Base-by-base conservation (phyloP, 257 asterid genomes). In the Forsythia viridissima region DNA sequence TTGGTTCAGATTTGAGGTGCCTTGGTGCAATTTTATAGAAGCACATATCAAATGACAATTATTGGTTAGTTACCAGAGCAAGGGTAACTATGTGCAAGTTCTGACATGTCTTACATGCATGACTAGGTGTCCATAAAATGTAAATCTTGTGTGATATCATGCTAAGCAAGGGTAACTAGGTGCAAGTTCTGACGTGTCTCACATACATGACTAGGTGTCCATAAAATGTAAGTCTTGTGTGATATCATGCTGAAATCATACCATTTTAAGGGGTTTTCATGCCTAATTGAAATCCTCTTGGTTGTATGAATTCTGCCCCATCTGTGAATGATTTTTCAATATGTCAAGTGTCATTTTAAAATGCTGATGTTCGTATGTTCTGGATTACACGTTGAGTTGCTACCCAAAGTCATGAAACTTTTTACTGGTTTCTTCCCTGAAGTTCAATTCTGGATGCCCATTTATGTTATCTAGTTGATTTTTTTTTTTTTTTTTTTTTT, bases 271-370 rank as follows among this genome's bases (percentile, higher is more conserved):
- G 70, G 39, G 24, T 24, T 63, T 8, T 3, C 3, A 13, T 10
- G 40, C 15, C 6, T 8, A 21, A 21, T 24, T 61, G 69, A 30
- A 61, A 21, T 61, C 37, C 70, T 9, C 37, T 24, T 63, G 9
- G 9, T 57, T 57, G 66, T 6, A 57, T 20, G 66, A 20, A 21
- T 20, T 20, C 67, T 59, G 34, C 8, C 36, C 36, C 36, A 20
- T 59, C 34, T 20, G 67, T 15, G 40, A 72, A 57, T 72, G 30
- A 46, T 63, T 41, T 67, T 59, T 36, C 48, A 63, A 52, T 18
- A 78, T 72, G 71, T 75, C 73, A 71, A 20, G 30, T 46, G 20
- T 75, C 46, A 68, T 69, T 43, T 41, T 20, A 48, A 65, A 24
- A 30, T 63, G 38, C 69, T 21, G 38, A 24, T n/a, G 10, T 6